A percentile compares a stretch with the other conserved stretches of the same genome.
Conservation (phyloP, 1,139 yeast genomes). For the Suhomyces guaymorum region DNA sequence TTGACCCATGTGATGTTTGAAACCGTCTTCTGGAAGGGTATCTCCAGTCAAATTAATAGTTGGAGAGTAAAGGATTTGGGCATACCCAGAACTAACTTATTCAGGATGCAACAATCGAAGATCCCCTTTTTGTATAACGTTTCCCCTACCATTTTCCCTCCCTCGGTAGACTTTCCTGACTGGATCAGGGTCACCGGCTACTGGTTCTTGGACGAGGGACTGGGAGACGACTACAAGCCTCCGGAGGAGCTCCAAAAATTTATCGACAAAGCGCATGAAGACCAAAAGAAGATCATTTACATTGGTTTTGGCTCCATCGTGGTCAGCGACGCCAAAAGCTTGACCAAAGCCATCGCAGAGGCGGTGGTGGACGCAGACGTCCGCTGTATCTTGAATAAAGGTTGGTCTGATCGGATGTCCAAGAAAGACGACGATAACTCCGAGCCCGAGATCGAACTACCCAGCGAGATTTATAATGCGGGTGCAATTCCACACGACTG, state of each 20-base stretch:
- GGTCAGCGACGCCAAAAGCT: conserved; percentile 74
- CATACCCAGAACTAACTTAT: conserved; percentile 69
- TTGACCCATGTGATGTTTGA: conserved; percentile 92
- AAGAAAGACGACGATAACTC: conserved; percentile 28
- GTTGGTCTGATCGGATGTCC: conserved; percentile 83
- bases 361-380: conserved; percentile 82
- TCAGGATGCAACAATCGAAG: conserved; percentile 68
- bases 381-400: conserved; percentile 83
- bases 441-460: conserved; percentile 59
- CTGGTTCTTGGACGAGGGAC: conserved; percentile 85
- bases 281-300: conserved; percentile 72
- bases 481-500: conserved; percentile 91
- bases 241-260: conserved; percentile 61
- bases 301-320: conserved; percentile 97
- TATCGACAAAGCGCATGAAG: conserved; percentile 59
- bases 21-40: conserved; percentile 91
- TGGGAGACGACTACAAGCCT: conserved; percentile 58
- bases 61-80: conserved; percentile 76
- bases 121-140: conserved; percentile 89
- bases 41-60: conserved; percentile 79
- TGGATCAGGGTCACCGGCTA: conserved; percentile 96
- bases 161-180: conserved; percentile 89
- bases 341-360: conserved; percentile 75
- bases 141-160: conserved; percentile 85
- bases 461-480: conserved; percentile 64